These are phyloP conservation scores for Emergomyces orientalis DNA, from an alignment of 2,329 filamentous ascomycete species.

Conservation along the genomic window DNA sequence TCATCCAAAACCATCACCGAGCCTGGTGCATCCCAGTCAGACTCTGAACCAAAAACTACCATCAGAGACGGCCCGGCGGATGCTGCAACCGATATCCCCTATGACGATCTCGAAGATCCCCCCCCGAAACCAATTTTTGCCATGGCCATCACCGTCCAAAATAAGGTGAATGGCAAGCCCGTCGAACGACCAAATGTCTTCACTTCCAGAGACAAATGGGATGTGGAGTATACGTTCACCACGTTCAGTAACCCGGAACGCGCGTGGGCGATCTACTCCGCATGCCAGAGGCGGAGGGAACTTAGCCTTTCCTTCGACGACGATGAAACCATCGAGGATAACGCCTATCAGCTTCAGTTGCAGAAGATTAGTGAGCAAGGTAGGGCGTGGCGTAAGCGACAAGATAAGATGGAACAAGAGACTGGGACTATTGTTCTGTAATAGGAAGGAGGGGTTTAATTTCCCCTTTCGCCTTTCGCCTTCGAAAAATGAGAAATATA, in stretches of 20 bases:
- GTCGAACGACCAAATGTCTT: slow-evolving; percentile 52
- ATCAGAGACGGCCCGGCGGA: neutral
- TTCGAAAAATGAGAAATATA: neutral
- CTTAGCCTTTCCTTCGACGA: slow-evolving; percentile 32
- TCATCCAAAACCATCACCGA: neutral
- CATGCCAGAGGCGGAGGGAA: slow-evolving; percentile 49
- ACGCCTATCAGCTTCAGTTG: slow-evolving; percentile 26
- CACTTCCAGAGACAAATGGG: slow-evolving; percentile 48
- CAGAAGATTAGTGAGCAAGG: slow-evolving; percentile 47
- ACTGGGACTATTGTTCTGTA: slow-evolving; percentile 40
- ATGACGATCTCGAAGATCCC: neutral
- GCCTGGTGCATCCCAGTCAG: neutral
- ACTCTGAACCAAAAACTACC: neutral
- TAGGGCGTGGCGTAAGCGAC: slow-evolving; percentile 45
- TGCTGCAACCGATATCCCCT: neutral
- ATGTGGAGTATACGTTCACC: slow-evolving; percentile 65
- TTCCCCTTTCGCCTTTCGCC: neutral
- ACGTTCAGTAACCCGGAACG: slow-evolving; percentile 44
- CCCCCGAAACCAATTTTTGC: slow-evolving; percentile 45
- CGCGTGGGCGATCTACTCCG: slow-evolving; percentile 46
- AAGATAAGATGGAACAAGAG: slow-evolving; percentile 45
- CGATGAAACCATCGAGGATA: slow-evolving; percentile 32
- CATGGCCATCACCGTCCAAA: slow-evolving; percentile 63
- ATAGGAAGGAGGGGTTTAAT: neutral
- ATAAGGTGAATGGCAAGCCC: slow-evolving; percentile 58